These are phyloP conservation scores for Ceratobasidium sp. DNA, from an alignment of 1,284 basidiomycete species.

Conservation along the genomic window DNA sequence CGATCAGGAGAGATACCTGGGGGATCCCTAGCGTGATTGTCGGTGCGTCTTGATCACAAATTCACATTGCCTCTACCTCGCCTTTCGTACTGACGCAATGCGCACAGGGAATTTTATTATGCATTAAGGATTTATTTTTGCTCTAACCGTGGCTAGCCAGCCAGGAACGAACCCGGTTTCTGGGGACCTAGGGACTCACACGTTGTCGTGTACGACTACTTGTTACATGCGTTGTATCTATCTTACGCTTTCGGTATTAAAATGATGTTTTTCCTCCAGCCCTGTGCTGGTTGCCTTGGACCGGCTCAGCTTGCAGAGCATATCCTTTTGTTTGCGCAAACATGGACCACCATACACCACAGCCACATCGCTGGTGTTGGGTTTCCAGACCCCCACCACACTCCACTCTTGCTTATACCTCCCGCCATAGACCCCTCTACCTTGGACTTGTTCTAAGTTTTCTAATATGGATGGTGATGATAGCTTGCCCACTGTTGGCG, in stretches of 20 bases:
- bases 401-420: no score
- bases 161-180: not conserved
- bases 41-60: conserved; percentile 55
- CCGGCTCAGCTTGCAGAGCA: no score
- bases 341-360: no score
- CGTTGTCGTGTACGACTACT: not conserved
- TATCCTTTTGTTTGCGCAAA: no score
- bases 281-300: no score
- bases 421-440: no score
- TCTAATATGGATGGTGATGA: not conserved
- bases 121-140: conserved; percentile 54
- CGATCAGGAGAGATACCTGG: conserved; percentile 90
- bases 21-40: conserved; percentile 94
- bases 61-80: not conserved
- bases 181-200: no score
- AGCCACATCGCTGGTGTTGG: no score
- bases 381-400: no score
- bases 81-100: not conserved
- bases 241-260: not conserved
- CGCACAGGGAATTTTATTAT: conserved; percentile 74
- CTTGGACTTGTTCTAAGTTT: no score
- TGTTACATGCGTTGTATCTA: not conserved
- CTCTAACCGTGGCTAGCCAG: not conserved
- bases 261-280: not conserved
- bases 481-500: not conserved